Conservation (phyloP, 2,329 filamentous ascomycete species). For the Aspergillus pseudoterreus region DNA sequence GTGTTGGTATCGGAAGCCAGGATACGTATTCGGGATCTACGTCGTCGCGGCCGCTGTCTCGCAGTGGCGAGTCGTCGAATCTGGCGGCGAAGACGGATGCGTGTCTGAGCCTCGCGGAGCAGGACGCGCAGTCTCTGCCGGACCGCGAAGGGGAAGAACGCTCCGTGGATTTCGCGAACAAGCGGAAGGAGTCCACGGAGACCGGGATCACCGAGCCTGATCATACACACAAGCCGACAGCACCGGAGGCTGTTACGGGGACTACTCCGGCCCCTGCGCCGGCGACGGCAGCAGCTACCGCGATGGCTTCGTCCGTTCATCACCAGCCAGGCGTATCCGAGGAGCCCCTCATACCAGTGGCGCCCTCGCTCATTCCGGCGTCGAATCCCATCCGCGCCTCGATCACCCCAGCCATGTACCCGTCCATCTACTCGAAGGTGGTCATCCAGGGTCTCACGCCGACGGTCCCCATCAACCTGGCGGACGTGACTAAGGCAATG, state of each 20-base stretch:
- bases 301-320: background rate
- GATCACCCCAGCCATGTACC: constrained; percentile 70
- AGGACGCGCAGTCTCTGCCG: constrained; percentile 1
- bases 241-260: constrained; percentile 13
- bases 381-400: constrained; percentile 72
- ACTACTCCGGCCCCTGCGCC: constrained; percentile 22
- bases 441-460: constrained; percentile 76
- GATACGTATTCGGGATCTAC: background rate
- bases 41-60: background rate
- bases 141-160: constrained; percentile 20
- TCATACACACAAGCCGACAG: constrained; percentile 18
- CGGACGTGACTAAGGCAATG: constrained; percentile 73
- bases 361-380: constrained; percentile 67
- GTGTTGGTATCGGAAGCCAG: background rate
- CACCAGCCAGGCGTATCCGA: constrained; percentile 19
- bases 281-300: constrained; percentile 5
- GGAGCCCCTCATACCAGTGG: constrained; percentile 66
- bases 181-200: constrained; percentile 22
- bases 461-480: constrained; percentile 81
- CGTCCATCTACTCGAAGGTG: constrained; percentile 85
- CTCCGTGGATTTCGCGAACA: constrained; percentile 11
- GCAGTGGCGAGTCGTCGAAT: background rate
- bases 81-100: constrained; percentile 19
- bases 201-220: constrained; percentile 24
- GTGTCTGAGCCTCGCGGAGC: constrained; percentile 20